These are phyloP conservation scores for Colletotrichum theobromicola DNA, from an alignment of 2,329 filamentous ascomycete species.

Conservation along the genomic window DNA sequence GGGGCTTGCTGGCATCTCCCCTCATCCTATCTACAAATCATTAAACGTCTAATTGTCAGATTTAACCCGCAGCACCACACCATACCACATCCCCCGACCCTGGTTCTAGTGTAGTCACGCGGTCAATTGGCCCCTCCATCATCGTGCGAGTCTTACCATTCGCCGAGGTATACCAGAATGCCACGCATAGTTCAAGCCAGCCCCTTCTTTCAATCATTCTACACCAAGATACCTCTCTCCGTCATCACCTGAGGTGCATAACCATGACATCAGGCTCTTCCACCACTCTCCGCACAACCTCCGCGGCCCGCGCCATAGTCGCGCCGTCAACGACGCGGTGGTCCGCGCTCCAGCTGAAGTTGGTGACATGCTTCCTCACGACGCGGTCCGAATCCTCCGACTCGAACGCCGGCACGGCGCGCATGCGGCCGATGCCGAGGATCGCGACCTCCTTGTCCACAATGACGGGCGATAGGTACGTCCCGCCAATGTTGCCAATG, in stretches of 20 bases:
- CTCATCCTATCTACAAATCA: neutral
- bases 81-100: neutral
- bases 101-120: neutral
- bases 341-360: slow-evolving; percentile 97
- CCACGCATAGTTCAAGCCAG: neutral
- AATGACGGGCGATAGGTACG: slow-evolving; percentile 89
- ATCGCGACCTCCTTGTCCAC: slow-evolving; percentile 92
- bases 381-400: slow-evolving; percentile 55
- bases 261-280: slow-evolving; percentile 90
- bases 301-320: slow-evolving; percentile 90
- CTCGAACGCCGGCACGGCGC: slow-evolving; percentile 80
- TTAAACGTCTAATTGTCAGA: neutral
- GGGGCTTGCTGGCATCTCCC: neutral
- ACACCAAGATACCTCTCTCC: neutral
- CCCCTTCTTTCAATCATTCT: neutral
- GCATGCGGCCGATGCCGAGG: slow-evolving; percentile 83
- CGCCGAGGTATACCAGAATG: neutral
- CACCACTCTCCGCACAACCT: slow-evolving; percentile 76
- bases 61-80: neutral
- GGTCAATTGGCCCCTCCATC: neutral
- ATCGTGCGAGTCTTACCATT: neutral
- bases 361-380: slow-evolving; percentile 78
- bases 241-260: slow-evolving; percentile 74
- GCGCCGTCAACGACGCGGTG: slow-evolving; percentile 94
- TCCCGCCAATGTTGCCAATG: slow-evolving; percentile 93